A percentile compares a stretch with the other conserved stretches of the same genome.
These are phyloP conservation scores for Plantago ovata DNA, from an alignment of 257 asterid species.

Conservation along the genomic window DNA sequence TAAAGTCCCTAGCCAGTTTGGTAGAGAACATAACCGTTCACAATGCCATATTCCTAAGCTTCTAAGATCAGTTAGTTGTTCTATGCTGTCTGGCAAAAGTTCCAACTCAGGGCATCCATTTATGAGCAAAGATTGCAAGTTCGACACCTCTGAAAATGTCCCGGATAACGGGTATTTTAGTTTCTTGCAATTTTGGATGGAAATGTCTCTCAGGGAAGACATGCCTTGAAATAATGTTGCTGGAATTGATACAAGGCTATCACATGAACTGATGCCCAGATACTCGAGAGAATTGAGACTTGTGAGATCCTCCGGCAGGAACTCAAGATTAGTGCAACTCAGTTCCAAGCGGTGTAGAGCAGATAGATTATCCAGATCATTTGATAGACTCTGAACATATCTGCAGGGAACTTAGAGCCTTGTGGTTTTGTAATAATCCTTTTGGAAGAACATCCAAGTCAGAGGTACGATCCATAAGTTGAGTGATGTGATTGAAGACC, in stretches of 20 bases:
- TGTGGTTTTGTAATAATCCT: conserved; percentile 12
- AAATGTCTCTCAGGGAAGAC: conserved; percentile 6
- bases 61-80: conserved; percentile 12
- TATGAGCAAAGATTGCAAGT: background rate
- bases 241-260: conserved; percentile 13
- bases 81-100: conserved; percentile 19
- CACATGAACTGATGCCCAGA: background rate
- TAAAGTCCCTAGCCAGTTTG: conserved; percentile 23
- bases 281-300: conserved; percentile 13
- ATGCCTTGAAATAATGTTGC: conserved; percentile 13
- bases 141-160: background rate
- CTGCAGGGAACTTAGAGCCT: background rate
- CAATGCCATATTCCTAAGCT: background rate
- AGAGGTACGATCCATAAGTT: background rate
- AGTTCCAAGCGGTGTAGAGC: background rate
- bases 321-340: conserved; percentile 8
- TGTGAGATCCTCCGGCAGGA: background rate
- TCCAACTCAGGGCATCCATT: conserved; percentile 4
- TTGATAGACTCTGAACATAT: conserved; percentile 7
- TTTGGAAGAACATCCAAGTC: conserved; percentile 12
- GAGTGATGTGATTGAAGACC: conserved; percentile 15
- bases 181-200: background rate
- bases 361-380: conserved; percentile 11
- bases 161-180: conserved; percentile 18
- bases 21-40: conserved; percentile 8